These are phyloP conservation scores for Debaryomyces tyrocola DNA, from an alignment of 805 yeast genomes.

Conservation along the genomic window DNA sequence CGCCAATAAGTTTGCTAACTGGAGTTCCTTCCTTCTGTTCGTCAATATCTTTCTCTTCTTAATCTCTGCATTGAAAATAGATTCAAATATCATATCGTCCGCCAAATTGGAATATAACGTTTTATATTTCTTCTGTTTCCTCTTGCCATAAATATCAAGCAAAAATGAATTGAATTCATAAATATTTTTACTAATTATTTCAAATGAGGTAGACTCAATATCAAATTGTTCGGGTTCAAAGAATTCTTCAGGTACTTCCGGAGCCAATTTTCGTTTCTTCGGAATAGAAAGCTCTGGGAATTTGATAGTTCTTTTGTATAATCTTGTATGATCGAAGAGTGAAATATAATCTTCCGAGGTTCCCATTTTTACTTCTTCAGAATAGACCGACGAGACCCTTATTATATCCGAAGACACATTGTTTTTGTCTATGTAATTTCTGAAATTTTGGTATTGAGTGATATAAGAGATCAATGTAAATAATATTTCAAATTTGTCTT, in stretches of 20 bases:
- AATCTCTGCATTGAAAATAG: constrained; percentile 41
- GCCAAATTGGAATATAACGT: constrained; percentile 17
- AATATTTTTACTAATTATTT: constrained; percentile 29
- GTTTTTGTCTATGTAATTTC: constrained; percentile 46
- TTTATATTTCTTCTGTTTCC: constrained; percentile 24
- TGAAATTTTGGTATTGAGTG: constrained; percentile 45
- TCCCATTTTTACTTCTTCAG: constrained; percentile 7
- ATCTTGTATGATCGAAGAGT: constrained; percentile 50
- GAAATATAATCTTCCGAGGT: constrained; percentile 35
- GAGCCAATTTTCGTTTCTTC: constrained; percentile 32
- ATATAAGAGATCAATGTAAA: constrained; percentile 44
- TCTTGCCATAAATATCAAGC: constrained; percentile 23
- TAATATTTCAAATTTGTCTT: constrained; percentile 51
- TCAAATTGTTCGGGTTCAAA: constrained; percentile 32
- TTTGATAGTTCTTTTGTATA: constrained; percentile 40
- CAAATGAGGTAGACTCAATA: constrained; percentile 25
- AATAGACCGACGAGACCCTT: constrained; percentile 17
- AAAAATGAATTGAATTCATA: constrained; percentile 27
- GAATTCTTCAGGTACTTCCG: constrained; percentile 29
- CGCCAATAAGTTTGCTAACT: constrained; percentile 61
- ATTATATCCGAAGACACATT: constrained; percentile 22
- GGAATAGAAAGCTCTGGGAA: constrained; percentile 32
- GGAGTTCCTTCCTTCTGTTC: constrained; percentile 60
- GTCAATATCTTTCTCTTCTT: constrained; percentile 53
- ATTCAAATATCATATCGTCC: constrained; percentile 16